Evolutionary conservation across 495 filamentous ascomycete species (phyloP), one percentile per base, ranked within the genome.

Genomic region (Xylona heveae): DNA sequence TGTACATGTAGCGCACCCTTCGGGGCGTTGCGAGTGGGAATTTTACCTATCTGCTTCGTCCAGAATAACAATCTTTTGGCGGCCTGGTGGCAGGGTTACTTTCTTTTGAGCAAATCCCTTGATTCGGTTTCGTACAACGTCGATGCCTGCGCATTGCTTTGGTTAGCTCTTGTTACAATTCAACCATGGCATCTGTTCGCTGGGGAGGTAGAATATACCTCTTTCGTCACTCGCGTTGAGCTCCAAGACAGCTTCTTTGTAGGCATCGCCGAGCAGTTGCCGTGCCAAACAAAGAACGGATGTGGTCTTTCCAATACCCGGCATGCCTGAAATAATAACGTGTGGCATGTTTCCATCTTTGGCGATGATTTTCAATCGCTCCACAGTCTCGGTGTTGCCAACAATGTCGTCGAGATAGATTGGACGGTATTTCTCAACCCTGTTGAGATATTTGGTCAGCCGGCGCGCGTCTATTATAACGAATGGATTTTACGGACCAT

Each of bases 101-200:
- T 99, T 99, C 55, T 99, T 99, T 53, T 99, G 88, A 2, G 88
- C 88, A 48, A 99, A 99, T 25, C 80, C 82, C 54, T 99, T 99
- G 52, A 99, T 99, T 27, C 90, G 68, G 43, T 92, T 92, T n/a
- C 88, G 74, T 20, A 99, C 88, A 15, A 99, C 88, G 46, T 99
- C 88, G 53, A 99, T 99, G 44, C 78, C 73, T 77, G 34, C n/a
- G n/a, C n/a, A n/a, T n/a, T n/a, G n/a, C n/a, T n/a, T n/a, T n/a
- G n/a, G n/a, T 23, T 28, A 16, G 18, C 5, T 27, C 34, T 17
- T 3, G 23, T 51, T 15, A 8, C 1, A 10, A 16, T 21, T 16
- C 21, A n/a, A n/a, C n/a, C n/a, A n/a, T n/a, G n/a, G n/a, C n/a
- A n/a, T n/a, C n/a, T n/a, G n/a, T n/a, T n/a, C n/a, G n/a, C n/a